Base-by-base conservation (phyloP, 306 rosid species). In the Fagus sylvatica region DNA sequence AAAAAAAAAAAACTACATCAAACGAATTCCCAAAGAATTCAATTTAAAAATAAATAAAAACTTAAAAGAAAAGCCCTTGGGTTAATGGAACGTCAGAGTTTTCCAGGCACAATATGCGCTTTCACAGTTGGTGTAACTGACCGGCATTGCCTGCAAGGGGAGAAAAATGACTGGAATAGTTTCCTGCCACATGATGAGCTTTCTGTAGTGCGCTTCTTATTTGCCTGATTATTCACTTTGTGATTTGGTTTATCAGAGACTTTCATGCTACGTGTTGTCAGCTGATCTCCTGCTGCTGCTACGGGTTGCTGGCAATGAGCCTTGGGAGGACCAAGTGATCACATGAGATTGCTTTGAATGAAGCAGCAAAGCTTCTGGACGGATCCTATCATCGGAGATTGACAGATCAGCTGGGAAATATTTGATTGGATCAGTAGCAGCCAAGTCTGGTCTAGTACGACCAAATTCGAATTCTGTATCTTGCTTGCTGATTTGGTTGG, bases 131-230 rank as follows among this genome's bases (percentile, higher is more conserved):
- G 90, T 79, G 78, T 71, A 81, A 54, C 55, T 22, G 83, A 82
- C 67, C 5, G 57, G 76, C 88, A 87, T 72, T 83, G 85, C 73
- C 62, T 79, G 76, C 96, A 90, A 51, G 91, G 96, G 69, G 79
- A 87, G 62, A 84, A 60, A 76, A 87, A 76, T 74, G 74, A 81
- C 78, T 54, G 79, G 37, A 88, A 75, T 22, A 88, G 12, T 83
- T 81, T 90, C 86, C 60, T 64, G 76, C 86, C 83, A 72, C 85
- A 81, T 66, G 78, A 40, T 62, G 72, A 69, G 57, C 80, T 83
- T 64, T 46, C 33, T 69, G 3, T 64, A 3, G 74, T 48, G 37
- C 76, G 56, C 78, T 80, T 53, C 76, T 79, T 80, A 57, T 75
- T 78, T 17, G 66, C 53, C 66, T 83, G 84, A 43, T 72, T 74